Percentiles rank a stretch among this genome's conserved stretches.
phyloP scores from a whole-genome alignment of 2,329 filamentous ascomycete genomes.

The Drechslerella coelobrocha region DNA sequence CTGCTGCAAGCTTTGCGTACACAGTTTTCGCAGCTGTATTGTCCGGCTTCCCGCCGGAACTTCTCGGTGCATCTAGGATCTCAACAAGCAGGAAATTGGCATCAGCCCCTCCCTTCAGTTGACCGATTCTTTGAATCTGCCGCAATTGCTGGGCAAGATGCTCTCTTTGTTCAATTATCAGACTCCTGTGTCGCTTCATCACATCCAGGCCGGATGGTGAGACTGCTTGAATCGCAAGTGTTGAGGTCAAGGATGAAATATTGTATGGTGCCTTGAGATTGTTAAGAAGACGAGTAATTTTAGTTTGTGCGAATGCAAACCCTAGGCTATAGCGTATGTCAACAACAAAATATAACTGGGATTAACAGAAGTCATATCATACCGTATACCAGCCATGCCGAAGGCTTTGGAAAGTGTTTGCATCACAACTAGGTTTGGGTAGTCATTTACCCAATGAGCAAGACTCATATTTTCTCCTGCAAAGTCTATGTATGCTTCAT shows the following conservation, averaged over 20 bases:
- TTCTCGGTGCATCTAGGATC: constrained; percentile 71
- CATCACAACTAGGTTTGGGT: constrained; percentile 96
- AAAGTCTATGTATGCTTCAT: constrained; percentile 98
- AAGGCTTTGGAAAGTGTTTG: constrained; percentile 99
- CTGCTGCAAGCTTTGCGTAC: constrained; percentile 84
- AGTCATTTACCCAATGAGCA: constrained; percentile 88
- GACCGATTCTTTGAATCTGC: constrained; percentile 76
- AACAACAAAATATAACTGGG: not conserved
- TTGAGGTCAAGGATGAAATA: constrained; percentile 84
- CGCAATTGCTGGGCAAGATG: constrained; percentile 76
- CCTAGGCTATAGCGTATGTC: constrained; percentile 64
- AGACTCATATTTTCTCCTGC: constrained; percentile 78
- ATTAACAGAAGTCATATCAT: not conserved
- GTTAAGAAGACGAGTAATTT: constrained; percentile 82
- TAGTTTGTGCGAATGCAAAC: constrained; percentile 77
- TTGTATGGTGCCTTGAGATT: constrained; percentile 96
- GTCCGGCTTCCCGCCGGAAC: constrained; percentile 72
- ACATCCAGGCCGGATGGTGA: constrained; percentile 70
- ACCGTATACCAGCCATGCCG: constrained; percentile 86
- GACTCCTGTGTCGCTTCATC: constrained; percentile 74
- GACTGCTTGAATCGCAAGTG: constrained; percentile 77
- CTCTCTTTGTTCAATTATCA: constrained; percentile 77
- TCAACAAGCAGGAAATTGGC: constrained; percentile 93
- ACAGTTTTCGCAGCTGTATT: constrained; percentile 79
- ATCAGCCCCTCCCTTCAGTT: constrained; percentile 77